Conservation (phyloP, 306 rosid species). For the Prunus mume region DNA sequence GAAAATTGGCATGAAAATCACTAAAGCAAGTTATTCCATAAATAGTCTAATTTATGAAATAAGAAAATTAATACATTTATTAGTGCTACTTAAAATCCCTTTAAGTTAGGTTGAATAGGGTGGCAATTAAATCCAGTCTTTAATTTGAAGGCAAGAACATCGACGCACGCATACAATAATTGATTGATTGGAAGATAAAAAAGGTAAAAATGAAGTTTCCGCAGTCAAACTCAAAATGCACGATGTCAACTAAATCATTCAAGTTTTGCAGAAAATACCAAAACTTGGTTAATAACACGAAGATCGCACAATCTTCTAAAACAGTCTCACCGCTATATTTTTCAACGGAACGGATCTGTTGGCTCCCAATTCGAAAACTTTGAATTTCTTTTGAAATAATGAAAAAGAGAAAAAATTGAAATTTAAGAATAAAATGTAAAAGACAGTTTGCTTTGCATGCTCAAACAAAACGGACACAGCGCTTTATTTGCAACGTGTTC, state of each 20-base stretch:
- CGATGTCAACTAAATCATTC: neutral
- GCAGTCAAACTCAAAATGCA: neutral
- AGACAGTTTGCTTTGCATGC: constrained; percentile 42
- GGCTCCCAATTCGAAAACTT: constrained; percentile 5
- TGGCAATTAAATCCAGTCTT: no score
- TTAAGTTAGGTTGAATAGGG: neutral
- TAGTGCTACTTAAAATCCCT: neutral
- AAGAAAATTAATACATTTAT: neutral
- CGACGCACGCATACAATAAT: neutral
- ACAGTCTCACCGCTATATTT: neutral
- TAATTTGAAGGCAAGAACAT: neutral
- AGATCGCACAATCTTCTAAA: neutral
- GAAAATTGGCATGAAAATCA: neutral
- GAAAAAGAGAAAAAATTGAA: neutral
- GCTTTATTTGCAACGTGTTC: constrained; percentile 52
- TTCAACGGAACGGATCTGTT: constrained; percentile 1
- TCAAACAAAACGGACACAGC: constrained; percentile 59
- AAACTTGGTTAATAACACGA: neutral
- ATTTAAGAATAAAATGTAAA: neutral
- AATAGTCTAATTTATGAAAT: neutral
- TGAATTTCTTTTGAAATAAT: neutral
- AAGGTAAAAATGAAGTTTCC: neutral
- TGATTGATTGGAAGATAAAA: neutral
- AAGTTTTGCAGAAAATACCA: neutral
- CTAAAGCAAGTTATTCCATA: neutral